phyloP scores from a whole-genome alignment of 208 protist species.

The Wallacemonas sp. region DNA sequence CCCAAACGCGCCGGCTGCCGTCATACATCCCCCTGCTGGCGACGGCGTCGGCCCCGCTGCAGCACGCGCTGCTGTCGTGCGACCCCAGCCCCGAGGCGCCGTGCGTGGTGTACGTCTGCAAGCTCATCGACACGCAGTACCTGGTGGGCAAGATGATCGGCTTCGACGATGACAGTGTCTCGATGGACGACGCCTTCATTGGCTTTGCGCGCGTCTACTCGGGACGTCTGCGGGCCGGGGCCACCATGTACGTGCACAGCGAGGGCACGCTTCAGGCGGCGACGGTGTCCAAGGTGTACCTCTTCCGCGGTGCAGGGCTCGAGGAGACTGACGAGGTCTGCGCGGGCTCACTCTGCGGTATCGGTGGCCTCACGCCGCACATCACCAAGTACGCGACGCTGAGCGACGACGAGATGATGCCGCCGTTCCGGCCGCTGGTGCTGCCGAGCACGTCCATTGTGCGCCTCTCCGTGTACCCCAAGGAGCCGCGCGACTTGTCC shows the following conservation, averaged over 20 bases:
- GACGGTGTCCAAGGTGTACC: slow-evolving; percentile 68
- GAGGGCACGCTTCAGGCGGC: slow-evolving; percentile 50
- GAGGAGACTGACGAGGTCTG: slow-evolving; percentile 81
- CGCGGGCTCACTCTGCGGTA: slow-evolving; percentile 91
- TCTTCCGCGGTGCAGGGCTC: slow-evolving; percentile 95
- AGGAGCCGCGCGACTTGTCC: slow-evolving; percentile 76
- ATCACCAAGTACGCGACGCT: slow-evolving; percentile 97
- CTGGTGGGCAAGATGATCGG: slow-evolving; percentile 63
- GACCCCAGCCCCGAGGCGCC: slow-evolving; percentile 60
- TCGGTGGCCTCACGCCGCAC: slow-evolving; percentile 91
- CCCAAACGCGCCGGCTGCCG: slow-evolving; percentile 76
- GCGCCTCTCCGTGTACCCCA: slow-evolving; percentile 94
- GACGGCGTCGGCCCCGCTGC: slow-evolving; percentile 30
- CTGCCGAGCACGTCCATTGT: slow-evolving; percentile 95
- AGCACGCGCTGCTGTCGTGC: slow-evolving; percentile 62
- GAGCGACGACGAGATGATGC: slow-evolving; percentile 56
- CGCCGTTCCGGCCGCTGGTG: slow-evolving; percentile 85
- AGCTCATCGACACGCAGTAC: slow-evolving; percentile 87
- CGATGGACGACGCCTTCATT: slow-evolving; percentile 89
- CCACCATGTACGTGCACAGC: slow-evolving; percentile 89
- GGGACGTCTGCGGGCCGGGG: slow-evolving; percentile 91
- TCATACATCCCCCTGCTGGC: slow-evolving; percentile 71
- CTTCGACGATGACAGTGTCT: slow-evolving; percentile 23
- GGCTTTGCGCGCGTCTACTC: slow-evolving; percentile 96
- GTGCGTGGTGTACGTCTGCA: slow-evolving; percentile 85